These are phyloP conservation scores for Pulveroboletus sp. DNA, from an alignment of 768 basidiomycete species.

Conservation along the genomic window DNA sequence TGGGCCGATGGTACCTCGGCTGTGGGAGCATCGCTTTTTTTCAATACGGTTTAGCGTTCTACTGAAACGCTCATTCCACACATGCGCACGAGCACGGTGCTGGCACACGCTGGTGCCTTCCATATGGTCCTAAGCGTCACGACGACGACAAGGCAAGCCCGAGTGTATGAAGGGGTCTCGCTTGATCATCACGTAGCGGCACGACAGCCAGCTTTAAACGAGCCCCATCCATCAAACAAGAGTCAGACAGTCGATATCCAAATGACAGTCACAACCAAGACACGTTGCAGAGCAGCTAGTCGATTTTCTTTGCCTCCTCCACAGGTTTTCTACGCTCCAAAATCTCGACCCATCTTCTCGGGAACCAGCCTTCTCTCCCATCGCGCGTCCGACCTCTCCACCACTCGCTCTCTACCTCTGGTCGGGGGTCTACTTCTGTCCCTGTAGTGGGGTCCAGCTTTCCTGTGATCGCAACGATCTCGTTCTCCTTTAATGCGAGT, in stretches of 20 bases:
- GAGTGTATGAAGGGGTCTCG: too few relatives aligned
- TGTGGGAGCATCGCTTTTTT: slow-evolving; percentile 2
- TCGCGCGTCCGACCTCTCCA: slow-evolving; percentile 93
- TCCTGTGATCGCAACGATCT: slow-evolving; percentile 88
- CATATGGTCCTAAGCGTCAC: background rate
- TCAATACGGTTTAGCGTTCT: background rate
- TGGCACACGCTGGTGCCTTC: too few relatives aligned
- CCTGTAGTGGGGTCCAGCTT: slow-evolving; percentile 71
- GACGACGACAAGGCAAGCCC: background rate
- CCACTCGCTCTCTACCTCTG: slow-evolving; percentile 71
- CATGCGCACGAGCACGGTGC: background rate
- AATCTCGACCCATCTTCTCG: slow-evolving; percentile 80
- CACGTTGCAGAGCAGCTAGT: slow-evolving; percentile 20
- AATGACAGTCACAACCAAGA: background rate
- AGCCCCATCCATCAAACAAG: background rate
- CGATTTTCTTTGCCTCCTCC: slow-evolving; percentile 38
- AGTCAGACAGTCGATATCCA: background rate
- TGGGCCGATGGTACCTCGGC: too few relatives aligned
- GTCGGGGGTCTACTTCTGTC: slow-evolving; percentile 59
- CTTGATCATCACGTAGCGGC: too few relatives aligned
- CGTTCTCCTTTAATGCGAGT: slow-evolving; percentile 77
- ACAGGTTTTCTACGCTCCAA: slow-evolving; percentile 43
- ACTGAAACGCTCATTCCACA: background rate
- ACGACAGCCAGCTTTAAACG: too few relatives aligned
- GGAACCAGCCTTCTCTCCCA: slow-evolving; percentile 94